These are phyloP conservation scores for Globisporangium orthogonon DNA, from an alignment of 352 stramenopile genomes.

Conservation along the genomic window DNA sequence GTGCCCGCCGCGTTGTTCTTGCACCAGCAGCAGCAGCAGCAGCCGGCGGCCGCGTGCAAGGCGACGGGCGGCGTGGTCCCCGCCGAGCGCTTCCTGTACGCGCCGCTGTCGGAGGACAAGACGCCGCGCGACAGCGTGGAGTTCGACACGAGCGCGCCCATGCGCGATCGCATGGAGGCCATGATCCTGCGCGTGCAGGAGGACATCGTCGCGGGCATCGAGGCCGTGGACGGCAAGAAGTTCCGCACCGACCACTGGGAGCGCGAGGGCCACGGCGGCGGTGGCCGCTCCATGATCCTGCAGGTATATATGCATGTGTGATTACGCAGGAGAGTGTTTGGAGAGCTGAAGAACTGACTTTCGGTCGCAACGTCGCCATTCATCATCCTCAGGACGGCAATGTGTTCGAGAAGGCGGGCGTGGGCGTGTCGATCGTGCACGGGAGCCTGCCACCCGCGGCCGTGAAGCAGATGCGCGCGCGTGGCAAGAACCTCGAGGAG, in stretches of 20 bases:
- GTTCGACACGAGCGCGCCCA: constrained; percentile 60
- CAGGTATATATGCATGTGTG: constrained; percentile 19
- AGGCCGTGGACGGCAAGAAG: constrained; percentile 90
- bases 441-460: constrained; percentile 90
- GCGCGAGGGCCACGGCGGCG: constrained; percentile 90
- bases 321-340: background rate
- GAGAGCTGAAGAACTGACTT: constrained; percentile 1
- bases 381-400: constrained; percentile 77
- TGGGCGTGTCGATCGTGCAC: constrained; percentile 97
- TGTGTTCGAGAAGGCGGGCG: constrained; percentile 97
- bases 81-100: constrained; percentile 55
- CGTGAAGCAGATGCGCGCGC: constrained; percentile 71
- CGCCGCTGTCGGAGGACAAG: constrained; percentile 56
- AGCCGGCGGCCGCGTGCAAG: constrained; percentile 22
- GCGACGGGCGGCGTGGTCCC: constrained; percentile 22
- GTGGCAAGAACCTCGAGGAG: constrained; percentile 69
- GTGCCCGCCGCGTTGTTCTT: constrained; percentile 19
- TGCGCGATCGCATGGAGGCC: constrained; percentile 75
- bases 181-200: constrained; percentile 80
- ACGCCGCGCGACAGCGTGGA: constrained; percentile 59
- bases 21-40: constrained; percentile 11
- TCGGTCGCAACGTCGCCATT: background rate
- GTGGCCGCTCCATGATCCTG: constrained; percentile 93
- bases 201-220: constrained; percentile 84
- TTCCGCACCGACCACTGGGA: constrained; percentile 96